Evolutionary conservation across 352 stramenopile species (phyloP).

Genomic region (Phytophthora capsici): DNA sequence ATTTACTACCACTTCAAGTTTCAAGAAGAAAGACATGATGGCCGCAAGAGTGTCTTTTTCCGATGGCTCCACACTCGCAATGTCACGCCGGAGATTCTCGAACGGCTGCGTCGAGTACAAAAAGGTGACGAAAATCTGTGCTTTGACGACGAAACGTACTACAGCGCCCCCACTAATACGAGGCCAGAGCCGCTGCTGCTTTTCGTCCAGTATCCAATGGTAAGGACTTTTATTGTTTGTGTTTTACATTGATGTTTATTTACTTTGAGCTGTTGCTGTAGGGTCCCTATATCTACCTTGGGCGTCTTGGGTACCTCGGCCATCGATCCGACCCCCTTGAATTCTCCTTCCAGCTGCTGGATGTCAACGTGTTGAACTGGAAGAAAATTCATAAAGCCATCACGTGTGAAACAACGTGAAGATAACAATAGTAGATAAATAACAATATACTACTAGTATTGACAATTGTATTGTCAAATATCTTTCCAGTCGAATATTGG

Average conservation of each 20-base stretch:
- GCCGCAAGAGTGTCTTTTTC: slow-evolving; percentile 26
- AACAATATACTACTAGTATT: too few species aligned
- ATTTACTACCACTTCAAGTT: slow-evolving; percentile 33
- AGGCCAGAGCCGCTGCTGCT: slow-evolving; percentile 23
- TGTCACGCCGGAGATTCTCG: slow-evolving; percentile 22
- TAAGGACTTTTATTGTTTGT: neutral
- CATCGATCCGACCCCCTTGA: slow-evolving; percentile 46
- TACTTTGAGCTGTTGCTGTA: slow-evolving; percentile 5
- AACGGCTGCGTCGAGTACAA: slow-evolving; percentile 21
- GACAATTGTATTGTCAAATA: too few species aligned
- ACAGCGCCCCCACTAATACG: neutral
- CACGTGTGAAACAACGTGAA: too few species aligned
- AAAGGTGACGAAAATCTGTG: slow-evolving; percentile 28
- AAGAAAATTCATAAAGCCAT: slow-evolving; percentile 10
- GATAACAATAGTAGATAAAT: too few species aligned
- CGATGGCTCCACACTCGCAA: slow-evolving; percentile 23
- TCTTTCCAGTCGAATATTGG: slow-evolving; percentile 11
- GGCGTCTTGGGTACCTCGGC: slow-evolving; percentile 64
- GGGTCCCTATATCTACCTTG: slow-evolving; percentile 75
- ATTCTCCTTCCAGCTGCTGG: slow-evolving; percentile 72
- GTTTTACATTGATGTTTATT: neutral
- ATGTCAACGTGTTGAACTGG: slow-evolving; percentile 45
- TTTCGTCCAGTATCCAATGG: slow-evolving; percentile 39
- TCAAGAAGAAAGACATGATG: slow-evolving; percentile 13
- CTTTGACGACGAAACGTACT: slow-evolving; percentile 19